Conservation (phyloP, 202 grass and related monocot species). For the Brachypodium distachyon region DNA sequence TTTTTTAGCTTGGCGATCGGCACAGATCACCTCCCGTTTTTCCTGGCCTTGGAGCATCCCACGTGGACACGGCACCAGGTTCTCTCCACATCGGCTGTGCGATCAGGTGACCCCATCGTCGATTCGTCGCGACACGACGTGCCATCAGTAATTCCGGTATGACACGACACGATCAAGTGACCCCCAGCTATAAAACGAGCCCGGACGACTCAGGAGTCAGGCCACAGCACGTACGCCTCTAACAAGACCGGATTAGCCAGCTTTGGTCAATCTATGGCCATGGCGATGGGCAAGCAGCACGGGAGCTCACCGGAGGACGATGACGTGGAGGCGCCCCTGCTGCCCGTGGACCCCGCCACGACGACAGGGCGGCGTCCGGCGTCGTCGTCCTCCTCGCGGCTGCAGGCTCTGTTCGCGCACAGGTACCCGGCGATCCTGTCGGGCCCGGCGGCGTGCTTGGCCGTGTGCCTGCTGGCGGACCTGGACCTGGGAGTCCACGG, state of each 20-base stretch:
- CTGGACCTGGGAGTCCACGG: slow-evolving; percentile 7
- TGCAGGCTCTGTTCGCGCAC: slow-evolving; percentile 13
- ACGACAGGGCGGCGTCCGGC: background rate
- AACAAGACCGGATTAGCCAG: background rate
- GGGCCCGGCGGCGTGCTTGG: slow-evolving; percentile 42
- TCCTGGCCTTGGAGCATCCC: background rate
- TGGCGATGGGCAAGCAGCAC: slow-evolving; percentile 1
- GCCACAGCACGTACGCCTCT: background rate
- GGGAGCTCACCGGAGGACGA: slow-evolving; percentile 16
- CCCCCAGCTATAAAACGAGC: background rate
- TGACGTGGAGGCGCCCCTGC: slow-evolving; percentile 36
- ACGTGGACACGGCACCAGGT: background rate
- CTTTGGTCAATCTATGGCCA: background rate
- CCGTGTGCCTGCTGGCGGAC: slow-evolving; percentile 34
- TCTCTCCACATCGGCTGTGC: background rate
- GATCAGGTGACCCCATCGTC: background rate
- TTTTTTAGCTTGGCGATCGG: too few relatives aligned
- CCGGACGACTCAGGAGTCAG: too few relatives aligned
- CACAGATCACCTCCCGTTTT: background rate
- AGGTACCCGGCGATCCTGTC: slow-evolving; percentile 32
- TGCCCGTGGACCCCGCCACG: background rate
- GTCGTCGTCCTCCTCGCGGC: background rate
- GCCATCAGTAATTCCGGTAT: background rate
- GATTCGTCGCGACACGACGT: background rate
- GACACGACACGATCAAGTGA: background rate